phyloP scores from a whole-genome alignment of 2,329 filamentous ascomycete species.

The Cladosporium sp. region DNA sequence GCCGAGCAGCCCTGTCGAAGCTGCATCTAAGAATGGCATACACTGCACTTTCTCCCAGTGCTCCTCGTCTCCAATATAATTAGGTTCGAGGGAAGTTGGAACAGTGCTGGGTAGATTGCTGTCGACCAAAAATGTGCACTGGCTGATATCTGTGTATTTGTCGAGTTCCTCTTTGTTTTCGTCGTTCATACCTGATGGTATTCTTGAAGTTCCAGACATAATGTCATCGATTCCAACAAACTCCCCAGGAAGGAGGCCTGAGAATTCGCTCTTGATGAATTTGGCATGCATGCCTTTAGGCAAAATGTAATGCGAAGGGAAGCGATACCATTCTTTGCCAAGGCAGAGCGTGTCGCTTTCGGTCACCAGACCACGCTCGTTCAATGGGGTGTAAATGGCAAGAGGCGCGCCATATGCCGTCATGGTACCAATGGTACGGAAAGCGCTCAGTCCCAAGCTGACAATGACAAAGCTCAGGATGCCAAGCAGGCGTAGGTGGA shows the following conservation, averaged over 20 bases:
- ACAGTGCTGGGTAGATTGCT: conserved; percentile 65
- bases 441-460: conserved; percentile 57
- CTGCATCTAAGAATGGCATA: conserved; percentile 74
- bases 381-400: conserved; percentile 64
- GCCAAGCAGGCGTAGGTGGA: conserved; percentile 64
- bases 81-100: conserved; percentile 68
- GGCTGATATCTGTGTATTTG: conserved; percentile 76
- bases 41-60: conserved; percentile 77
- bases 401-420: conserved; percentile 81
- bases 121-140: conserved; percentile 83
- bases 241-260: conserved; percentile 82
- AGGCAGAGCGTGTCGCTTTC: conserved; percentile 74
- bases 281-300: conserved; percentile 80
- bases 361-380: conserved; percentile 51
- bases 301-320: conserved; percentile 88
- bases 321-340: conserved; percentile 98
- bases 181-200: conserved; percentile 85
- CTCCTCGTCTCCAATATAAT: conserved; percentile 69
- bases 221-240: conserved; percentile 74
- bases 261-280: conserved; percentile 87
- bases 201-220: conserved; percentile 80
- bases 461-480: conserved; percentile 53
- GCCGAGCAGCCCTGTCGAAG: conserved; percentile 67
- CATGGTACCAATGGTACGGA: conserved; percentile 72
- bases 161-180: conserved; percentile 78